A percentile compares a stretch with the other conserved stretches of the same genome.
Conservation (phyloP, 2,329 filamentous ascomycete genomes). For the Raffaelea albimanens region DNA sequence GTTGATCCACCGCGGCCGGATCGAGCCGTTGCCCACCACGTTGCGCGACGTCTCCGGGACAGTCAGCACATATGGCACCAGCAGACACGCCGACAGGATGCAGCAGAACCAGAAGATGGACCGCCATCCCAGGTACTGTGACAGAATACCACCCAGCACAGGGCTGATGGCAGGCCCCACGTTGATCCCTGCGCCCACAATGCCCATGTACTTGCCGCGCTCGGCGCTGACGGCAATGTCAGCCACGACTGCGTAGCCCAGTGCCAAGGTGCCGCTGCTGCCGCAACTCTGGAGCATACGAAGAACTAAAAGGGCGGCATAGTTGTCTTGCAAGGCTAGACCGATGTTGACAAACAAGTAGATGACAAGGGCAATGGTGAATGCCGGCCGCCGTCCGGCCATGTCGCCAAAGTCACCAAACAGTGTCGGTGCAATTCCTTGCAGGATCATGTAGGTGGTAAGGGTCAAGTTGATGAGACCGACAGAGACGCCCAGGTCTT, state of each 20-base stretch:
- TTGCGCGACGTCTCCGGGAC: conserved; percentile 52
- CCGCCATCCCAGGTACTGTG: conserved; percentile 57
- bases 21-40: conserved; percentile 54
- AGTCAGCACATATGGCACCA: conserved; percentile 44
- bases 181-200: conserved; percentile 50
- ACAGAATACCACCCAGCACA: conserved; percentile 54
- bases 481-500: conserved; percentile 27
- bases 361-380: conserved; percentile 46
- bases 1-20: conserved; percentile 49
- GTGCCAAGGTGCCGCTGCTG: conserved; percentile 59
- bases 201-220: conserved; percentile 63
- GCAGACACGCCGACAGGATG: conserved; percentile 40
- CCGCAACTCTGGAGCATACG: conserved; percentile 55
- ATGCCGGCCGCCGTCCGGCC: conserved; percentile 51
- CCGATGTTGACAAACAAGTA: conserved; percentile 52
- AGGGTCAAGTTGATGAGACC: conserved; percentile 38
- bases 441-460: conserved; percentile 56
- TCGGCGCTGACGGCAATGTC: conserved; percentile 62
- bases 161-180: conserved; percentile 47
- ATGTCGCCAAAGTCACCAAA: conserved; percentile 54
- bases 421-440: conserved; percentile 51
- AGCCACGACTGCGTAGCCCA: conserved; percentile 62
- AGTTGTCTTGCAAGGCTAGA: conserved; percentile 47
- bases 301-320: conserved; percentile 48
- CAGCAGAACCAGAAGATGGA: conserved; percentile 61